phyloP scores from a whole-genome alignment of 2,329 filamentous ascomycete species.

The Nothomitra cinnamomea region DNA sequence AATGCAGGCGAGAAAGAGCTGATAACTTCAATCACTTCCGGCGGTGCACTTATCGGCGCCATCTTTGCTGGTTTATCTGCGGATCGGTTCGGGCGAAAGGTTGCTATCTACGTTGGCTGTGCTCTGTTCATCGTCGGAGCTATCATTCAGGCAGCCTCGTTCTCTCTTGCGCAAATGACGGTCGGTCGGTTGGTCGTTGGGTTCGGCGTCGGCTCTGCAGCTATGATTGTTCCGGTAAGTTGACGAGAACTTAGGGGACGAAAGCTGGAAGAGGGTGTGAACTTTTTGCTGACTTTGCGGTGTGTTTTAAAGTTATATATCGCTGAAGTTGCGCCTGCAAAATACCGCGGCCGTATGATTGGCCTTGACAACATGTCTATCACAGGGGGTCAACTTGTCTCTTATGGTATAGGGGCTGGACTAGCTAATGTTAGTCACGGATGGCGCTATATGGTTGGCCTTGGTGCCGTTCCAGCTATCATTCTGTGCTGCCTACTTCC shows the following conservation, averaged over 20 bases:
- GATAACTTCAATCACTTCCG: constrained; percentile 34
- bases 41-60: constrained; percentile 29
- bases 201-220: constrained; percentile 30
- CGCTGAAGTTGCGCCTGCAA: constrained; percentile 32
- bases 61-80: constrained; percentile 22
- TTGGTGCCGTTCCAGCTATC: constrained; percentile 31
- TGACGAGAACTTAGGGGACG: constrained; percentile 6
- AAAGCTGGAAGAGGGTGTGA: too few relatives aligned
- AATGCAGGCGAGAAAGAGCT: constrained; percentile 30
- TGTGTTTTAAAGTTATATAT: constrained; percentile 23
- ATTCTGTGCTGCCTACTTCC: constrained; percentile 26
- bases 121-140: constrained; percentile 24
- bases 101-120: constrained; percentile 25
- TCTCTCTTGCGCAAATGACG: constrained; percentile 26
- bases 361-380: constrained; percentile 18
- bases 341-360: constrained; percentile 32
- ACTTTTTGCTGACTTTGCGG: not conserved
- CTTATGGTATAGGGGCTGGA: constrained; percentile 25
- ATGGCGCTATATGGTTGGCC: constrained; percentile 34
- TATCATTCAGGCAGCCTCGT: constrained; percentile 21
- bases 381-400: constrained; percentile 25
- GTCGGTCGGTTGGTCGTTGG: constrained; percentile 31
- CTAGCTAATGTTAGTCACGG: constrained; percentile 25
- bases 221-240: constrained; percentile 25
- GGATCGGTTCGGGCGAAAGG: constrained; percentile 25